These are phyloP conservation scores for Sporopachydermia cereana DNA, from an alignment of 1,139 yeast species.

Conservation along the genomic window DNA sequence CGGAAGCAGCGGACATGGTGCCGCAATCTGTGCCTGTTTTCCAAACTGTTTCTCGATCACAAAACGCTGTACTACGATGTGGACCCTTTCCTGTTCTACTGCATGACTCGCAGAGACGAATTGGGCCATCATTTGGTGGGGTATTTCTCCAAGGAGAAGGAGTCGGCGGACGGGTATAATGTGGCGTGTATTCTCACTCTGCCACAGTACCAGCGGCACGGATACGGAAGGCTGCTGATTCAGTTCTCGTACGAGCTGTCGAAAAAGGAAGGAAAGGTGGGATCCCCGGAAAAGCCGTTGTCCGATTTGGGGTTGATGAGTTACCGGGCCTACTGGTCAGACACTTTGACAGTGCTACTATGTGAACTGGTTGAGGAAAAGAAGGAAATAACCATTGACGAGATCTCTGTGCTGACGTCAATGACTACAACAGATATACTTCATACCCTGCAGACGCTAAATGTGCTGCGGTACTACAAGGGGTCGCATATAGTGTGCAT, in stretches of 20 bases:
- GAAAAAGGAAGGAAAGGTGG: constrained; percentile 75
- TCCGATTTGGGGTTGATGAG: constrained; percentile 89
- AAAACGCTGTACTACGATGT: constrained; percentile 94
- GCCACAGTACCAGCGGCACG: constrained; percentile 93
- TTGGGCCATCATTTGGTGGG: constrained; percentile 94
- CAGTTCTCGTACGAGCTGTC: constrained; percentile 90
- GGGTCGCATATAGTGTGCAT: constrained; percentile 93
- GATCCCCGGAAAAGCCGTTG: constrained; percentile 95
- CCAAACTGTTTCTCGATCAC: constrained; percentile 86
- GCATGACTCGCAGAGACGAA: constrained; percentile 84
- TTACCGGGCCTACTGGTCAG: constrained; percentile 96
- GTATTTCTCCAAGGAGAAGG: constrained; percentile 92
- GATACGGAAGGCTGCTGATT: constrained; percentile 82
- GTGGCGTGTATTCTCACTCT: constrained; percentile 93
- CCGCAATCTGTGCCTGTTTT: constrained; percentile 77
- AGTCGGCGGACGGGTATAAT: constrained; percentile 89
- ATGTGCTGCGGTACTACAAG: constrained; percentile 81
- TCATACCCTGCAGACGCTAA: constrained; percentile 85
- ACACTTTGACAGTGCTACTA: constrained; percentile 62
- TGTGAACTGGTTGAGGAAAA: constrained; percentile 43
- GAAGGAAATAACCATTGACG: constrained; percentile 81
- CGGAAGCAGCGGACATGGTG: constrained; percentile 95
- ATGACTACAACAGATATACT: constrained; percentile 95
- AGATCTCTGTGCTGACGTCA: constrained; percentile 72
- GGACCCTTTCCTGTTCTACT: constrained; percentile 89